phyloP scores from a whole-genome alignment of 306 rosid species.

The Lathyrus tuberosus region DNA sequence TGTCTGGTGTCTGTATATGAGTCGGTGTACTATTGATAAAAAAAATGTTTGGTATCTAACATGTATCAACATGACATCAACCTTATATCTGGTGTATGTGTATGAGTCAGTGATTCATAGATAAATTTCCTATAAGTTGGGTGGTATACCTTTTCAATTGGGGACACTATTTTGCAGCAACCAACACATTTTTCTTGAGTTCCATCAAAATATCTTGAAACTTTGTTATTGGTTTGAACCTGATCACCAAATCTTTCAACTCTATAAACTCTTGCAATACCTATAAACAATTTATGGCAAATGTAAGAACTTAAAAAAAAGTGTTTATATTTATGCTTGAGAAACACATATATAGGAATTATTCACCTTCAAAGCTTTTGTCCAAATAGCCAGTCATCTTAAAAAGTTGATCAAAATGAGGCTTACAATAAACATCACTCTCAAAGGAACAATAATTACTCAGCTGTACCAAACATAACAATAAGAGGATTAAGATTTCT shows the following conservation, averaged over 20 bases:
- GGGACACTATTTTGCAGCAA: conserved; percentile 88
- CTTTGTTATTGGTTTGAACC: conserved; percentile 73
- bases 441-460: conserved; percentile 85
- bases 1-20: too few relatives aligned
- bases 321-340: conserved; percentile 25
- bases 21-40: too few relatives aligned
- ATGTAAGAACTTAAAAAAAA: conserved; percentile 7
- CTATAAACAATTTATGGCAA: conserved; percentile 43
- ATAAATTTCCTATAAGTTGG: background rate
- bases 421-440: conserved; percentile 90
- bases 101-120: too few relatives aligned
- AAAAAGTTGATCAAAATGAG: conserved; percentile 89
- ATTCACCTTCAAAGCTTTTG: conserved; percentile 88
- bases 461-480: conserved; percentile 57
- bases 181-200: conserved; percentile 91
- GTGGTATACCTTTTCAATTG: conserved; percentile 76
- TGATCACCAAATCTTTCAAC: conserved; percentile 66
- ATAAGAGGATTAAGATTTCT: conserved; percentile 11
- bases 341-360: conserved; percentile 23
- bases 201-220: conserved; percentile 78
- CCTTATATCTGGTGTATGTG: fast-evolving
- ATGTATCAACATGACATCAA: background rate
- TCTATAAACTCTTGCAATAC: conserved; percentile 68
- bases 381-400: conserved; percentile 97
- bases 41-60: background rate